Conservation (phyloP, 108 stramenopile genomes). For the Nitzschia sp. region DNA sequence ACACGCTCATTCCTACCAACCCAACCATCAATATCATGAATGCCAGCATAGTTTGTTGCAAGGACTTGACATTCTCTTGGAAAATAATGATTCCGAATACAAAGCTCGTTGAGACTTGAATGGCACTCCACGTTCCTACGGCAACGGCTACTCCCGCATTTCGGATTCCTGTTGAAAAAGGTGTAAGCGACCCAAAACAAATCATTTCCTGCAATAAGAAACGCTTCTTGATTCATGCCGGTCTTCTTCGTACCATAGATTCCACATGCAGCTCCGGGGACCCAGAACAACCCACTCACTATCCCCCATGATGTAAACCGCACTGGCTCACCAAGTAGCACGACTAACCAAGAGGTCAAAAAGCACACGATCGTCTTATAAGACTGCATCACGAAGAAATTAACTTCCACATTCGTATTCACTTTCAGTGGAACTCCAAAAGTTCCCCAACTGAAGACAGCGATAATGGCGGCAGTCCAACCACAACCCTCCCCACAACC, state of each 20-base stretch:
- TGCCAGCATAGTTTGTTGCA: slow-evolving; percentile 15
- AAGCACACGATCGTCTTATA: slow-evolving; percentile 84
- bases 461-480: slow-evolving; percentile 52
- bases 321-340: slow-evolving; percentile 41
- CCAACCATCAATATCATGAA: slow-evolving; percentile 30
- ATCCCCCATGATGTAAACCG: slow-evolving; percentile 75
- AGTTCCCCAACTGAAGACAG: slow-evolving; percentile 68
- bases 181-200: too few relatives aligned
- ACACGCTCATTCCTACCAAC: slow-evolving; percentile 41
- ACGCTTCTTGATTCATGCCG: too few relatives aligned
- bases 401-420: slow-evolving; percentile 64
- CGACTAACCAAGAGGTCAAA: slow-evolving; percentile 52
- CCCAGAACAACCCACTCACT: slow-evolving; percentile 74
- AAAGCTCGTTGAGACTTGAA: slow-evolving; percentile 57
- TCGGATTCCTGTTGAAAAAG: too few relatives aligned
- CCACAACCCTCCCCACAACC: slow-evolving; percentile 43
- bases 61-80: slow-evolving; percentile 46
- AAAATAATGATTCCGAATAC: slow-evolving; percentile 62
- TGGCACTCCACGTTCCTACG: slow-evolving; percentile 60
- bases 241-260: too few relatives aligned
- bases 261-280: slow-evolving; percentile 58
- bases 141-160: slow-evolving; percentile 68
- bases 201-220: too few relatives aligned
- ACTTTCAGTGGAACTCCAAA: slow-evolving; percentile 86
- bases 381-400: slow-evolving; percentile 82